Conservation (phyloP, 1,139 yeast genomes). For the Suhomyces guaymorum region DNA sequence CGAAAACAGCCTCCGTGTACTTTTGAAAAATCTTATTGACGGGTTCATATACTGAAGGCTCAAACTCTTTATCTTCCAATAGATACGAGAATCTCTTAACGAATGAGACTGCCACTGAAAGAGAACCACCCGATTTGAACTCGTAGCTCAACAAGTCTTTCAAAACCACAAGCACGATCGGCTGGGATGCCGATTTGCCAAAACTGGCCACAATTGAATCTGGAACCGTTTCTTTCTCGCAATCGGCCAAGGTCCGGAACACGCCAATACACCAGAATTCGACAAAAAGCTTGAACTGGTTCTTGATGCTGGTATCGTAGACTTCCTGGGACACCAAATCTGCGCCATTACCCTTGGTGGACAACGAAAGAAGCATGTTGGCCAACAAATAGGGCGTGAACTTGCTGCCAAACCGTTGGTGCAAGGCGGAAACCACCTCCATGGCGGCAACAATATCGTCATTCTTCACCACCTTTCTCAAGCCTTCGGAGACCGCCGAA, state of each 20-base stretch:
- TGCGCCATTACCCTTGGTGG: neutral
- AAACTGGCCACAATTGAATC: conserved; percentile 22
- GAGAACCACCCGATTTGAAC: conserved; percentile 47
- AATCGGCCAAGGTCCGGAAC: conserved; percentile 44
- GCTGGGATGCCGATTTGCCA: conserved; percentile 27
- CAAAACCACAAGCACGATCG: conserved; percentile 50
- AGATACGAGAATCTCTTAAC: conserved; percentile 48
- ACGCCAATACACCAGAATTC: conserved; percentile 69
- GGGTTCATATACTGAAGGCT: conserved; percentile 14
- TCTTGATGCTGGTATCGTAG: conserved; percentile 43
- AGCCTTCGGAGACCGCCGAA: conserved; percentile 63
- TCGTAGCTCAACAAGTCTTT: conserved; percentile 57
- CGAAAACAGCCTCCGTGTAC: conserved; percentile 50
- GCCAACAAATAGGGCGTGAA: conserved; percentile 58
- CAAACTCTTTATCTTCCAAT: neutral
- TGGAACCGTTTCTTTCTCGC: conserved; percentile 28
- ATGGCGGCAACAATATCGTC: conserved; percentile 66
- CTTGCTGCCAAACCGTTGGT: conserved; percentile 63
- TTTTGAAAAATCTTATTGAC: conserved; percentile 39
- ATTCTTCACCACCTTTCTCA: conserved; percentile 52
- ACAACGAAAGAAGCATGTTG: conserved; percentile 46
- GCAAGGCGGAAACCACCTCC: conserved; percentile 71
- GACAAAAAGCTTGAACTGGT: conserved; percentile 53
- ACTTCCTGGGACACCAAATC: conserved; percentile 3
- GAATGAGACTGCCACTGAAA: conserved; percentile 50